phyloP scores from a whole-genome alignment of 768 basidiomycete genomes.

The Lenzites betulinus region DNA sequence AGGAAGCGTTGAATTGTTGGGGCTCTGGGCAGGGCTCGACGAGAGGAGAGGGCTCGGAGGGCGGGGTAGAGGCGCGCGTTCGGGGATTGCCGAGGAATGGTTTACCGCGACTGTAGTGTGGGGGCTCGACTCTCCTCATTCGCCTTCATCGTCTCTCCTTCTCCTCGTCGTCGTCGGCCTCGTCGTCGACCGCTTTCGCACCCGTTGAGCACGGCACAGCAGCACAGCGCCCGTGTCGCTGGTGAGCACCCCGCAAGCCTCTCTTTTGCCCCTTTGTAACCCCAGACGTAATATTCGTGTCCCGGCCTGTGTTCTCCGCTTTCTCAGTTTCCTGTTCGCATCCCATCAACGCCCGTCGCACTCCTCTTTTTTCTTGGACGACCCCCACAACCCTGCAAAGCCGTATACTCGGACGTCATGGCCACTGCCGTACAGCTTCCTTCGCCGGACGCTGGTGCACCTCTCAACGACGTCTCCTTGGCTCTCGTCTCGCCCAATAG shows the following conservation, averaged over 20 bases:
- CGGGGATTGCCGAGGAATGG: slow-evolving; percentile 17
- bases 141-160: slow-evolving; percentile 6
- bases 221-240: slow-evolving; percentile 2
- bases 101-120: neutral
- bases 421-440: slow-evolving; percentile 29
- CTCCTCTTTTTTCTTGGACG: slow-evolving; percentile 5
- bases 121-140: neutral
- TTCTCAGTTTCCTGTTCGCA: slow-evolving; percentile 2
- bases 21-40: neutral
- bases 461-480: slow-evolving; percentile 22
- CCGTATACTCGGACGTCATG: slow-evolving; percentile 20
- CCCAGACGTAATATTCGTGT: slow-evolving; percentile 19
- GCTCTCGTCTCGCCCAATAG: slow-evolving; percentile 34
- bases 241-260: neutral
- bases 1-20: neutral
- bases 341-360: slow-evolving; percentile 14
- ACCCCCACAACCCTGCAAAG: neutral
- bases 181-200: neutral
- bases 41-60: neutral
- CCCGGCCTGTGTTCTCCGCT: slow-evolving; percentile 17
- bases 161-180: neutral
- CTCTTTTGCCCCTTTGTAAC: slow-evolving; percentile 7
- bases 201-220: neutral
- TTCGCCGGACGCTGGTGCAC: slow-evolving; percentile 21
- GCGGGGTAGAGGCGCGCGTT: slow-evolving; percentile 6